A percentile compares a stretch with the other conserved stretches of the same genome.
phyloP scores from a whole-genome alignment of 345 rosid genomes.

The Triadica sebifera region DNA sequence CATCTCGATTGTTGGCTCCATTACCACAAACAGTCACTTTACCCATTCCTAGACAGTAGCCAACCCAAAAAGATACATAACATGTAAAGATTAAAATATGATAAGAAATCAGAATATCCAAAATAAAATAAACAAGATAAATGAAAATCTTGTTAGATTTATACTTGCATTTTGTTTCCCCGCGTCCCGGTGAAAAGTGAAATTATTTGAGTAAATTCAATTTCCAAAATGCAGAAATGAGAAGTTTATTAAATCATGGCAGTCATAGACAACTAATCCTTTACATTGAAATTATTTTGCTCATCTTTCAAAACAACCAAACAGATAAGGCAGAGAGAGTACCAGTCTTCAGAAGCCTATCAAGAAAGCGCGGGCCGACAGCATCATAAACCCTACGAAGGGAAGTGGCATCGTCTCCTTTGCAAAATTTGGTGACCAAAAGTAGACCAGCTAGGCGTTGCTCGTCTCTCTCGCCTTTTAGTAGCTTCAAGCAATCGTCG shows the following conservation, averaged over 20 bases:
- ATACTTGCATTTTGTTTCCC: too few species aligned
- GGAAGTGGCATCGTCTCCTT: constrained; percentile 53
- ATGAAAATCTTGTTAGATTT: background rate
- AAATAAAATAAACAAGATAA: background rate
- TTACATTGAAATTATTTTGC: background rate
- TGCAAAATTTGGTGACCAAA: constrained; percentile 72
- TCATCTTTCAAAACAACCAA: background rate
- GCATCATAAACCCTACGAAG: constrained; percentile 61
- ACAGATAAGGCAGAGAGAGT: constrained; percentile 12
- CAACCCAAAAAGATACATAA: background rate
- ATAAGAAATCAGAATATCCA: background rate
- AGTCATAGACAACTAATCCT: background rate
- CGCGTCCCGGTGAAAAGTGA: too few species aligned
- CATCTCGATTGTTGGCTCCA: constrained; percentile 56
- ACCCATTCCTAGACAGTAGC: constrained; percentile 40
- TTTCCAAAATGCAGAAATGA: background rate
- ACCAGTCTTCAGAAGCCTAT: constrained; percentile 79
- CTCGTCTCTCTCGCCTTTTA: constrained; percentile 89
- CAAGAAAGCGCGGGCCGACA: constrained; percentile 62
- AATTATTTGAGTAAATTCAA: too few species aligned
- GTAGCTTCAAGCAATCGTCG: constrained; percentile 70
- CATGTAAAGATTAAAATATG: background rate
- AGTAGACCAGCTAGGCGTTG: constrained; percentile 86
- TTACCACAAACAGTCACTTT: constrained; percentile 40
- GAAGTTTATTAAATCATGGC: background rate